These are phyloP conservation scores for Orbilia ellipsospora DNA, from an alignment of 2,329 filamentous ascomycete species.

Conservation along the genomic window DNA sequence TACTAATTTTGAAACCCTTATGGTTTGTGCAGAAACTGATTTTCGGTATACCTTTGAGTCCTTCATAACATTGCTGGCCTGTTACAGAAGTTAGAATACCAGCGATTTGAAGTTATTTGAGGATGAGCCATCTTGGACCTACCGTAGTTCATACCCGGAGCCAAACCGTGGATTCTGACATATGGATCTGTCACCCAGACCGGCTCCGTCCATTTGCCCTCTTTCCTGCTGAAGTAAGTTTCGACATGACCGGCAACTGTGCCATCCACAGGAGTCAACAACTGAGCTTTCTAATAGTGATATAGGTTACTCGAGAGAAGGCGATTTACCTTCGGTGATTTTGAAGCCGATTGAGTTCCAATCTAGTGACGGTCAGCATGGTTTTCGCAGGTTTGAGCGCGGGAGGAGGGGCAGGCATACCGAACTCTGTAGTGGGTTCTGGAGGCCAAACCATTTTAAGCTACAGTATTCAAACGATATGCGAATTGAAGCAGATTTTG, in stretches of 20 bases:
- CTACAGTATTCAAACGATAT: not conserved
- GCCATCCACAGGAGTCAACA: not conserved
- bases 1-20: not conserved
- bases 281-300: slow-evolving; percentile 20
- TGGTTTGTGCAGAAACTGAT: not conserved
- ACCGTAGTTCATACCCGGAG: slow-evolving; percentile 90
- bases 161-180: slow-evolving; percentile 92
- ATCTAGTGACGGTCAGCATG: slow-evolving; percentile 66
- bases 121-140: not conserved
- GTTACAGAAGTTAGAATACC: slow-evolving; percentile 14
- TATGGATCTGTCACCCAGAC: slow-evolving; percentile 84
- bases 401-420: slow-evolving; percentile 5
- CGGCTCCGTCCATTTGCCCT: slow-evolving; percentile 80
- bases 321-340: slow-evolving; percentile 81
- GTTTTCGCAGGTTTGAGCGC: not conserved
- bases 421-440: slow-evolving; percentile 47
- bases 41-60: slow-evolving; percentile 74
- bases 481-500: not conserved
- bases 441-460: slow-evolving; percentile 47
- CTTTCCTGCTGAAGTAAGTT: slow-evolving; percentile 80
- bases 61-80: slow-evolving; percentile 93
- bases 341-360: slow-evolving; percentile 94
- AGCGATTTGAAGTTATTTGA: not conserved
- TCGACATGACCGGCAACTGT: slow-evolving; percentile 94
- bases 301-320: not conserved